phyloP scores from a whole-genome alignment of 768 basidiomycete genomes.

The Jaapia argillacea region DNA sequence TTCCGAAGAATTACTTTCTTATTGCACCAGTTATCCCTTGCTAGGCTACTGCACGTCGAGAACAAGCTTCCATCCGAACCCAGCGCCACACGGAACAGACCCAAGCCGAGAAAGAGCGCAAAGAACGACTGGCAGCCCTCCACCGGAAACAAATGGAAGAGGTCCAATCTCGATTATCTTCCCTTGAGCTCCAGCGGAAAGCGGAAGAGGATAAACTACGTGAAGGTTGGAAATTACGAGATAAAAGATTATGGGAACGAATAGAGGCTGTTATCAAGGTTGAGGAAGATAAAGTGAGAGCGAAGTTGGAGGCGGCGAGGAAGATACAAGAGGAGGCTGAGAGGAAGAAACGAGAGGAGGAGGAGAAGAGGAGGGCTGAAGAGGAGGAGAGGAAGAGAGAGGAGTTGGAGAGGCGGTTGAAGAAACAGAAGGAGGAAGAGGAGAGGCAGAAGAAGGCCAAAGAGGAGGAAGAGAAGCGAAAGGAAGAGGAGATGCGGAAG shows the following conservation, averaged over 20 bases:
- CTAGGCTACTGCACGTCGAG: slow-evolving; percentile 25
- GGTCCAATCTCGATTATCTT: slow-evolving; percentile 34
- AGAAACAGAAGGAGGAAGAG: slow-evolving; percentile 12
- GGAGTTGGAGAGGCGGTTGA: slow-evolving; percentile 10
- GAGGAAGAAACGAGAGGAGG: slow-evolving; percentile 22
- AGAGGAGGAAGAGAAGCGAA: slow-evolving; percentile 20
- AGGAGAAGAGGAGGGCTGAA: slow-evolving; percentile 15
- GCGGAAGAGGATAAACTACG: slow-evolving; percentile 34
- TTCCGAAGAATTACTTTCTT: slow-evolving; percentile 17
- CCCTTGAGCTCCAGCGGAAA: slow-evolving; percentile 33
- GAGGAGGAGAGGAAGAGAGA: slow-evolving; percentile 17
- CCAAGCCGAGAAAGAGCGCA: slow-evolving; percentile 9
- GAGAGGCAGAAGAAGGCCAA: slow-evolving; percentile 10
- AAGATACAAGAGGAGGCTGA: slow-evolving; percentile 40
- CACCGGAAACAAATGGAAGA: slow-evolving; percentile 44
- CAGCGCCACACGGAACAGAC: slow-evolving; percentile 10
- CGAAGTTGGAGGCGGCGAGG: slow-evolving; percentile 45
- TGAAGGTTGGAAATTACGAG: slow-evolving; percentile 34
- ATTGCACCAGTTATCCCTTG: neutral
- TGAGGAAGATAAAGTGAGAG: slow-evolving; percentile 52
- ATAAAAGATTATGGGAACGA: slow-evolving; percentile 37
- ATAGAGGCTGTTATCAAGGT: slow-evolving; percentile 52
- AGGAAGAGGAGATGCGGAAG: slow-evolving; percentile 19
- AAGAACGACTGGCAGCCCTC: slow-evolving; percentile 24
- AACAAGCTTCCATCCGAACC: slow-evolving; percentile 12